A percentile compares a stretch with the other conserved stretches of the same genome.
These are phyloP conservation scores for Termitomyces heimii DNA, from an alignment of 768 basidiomycete species.

Conservation along the genomic window DNA sequence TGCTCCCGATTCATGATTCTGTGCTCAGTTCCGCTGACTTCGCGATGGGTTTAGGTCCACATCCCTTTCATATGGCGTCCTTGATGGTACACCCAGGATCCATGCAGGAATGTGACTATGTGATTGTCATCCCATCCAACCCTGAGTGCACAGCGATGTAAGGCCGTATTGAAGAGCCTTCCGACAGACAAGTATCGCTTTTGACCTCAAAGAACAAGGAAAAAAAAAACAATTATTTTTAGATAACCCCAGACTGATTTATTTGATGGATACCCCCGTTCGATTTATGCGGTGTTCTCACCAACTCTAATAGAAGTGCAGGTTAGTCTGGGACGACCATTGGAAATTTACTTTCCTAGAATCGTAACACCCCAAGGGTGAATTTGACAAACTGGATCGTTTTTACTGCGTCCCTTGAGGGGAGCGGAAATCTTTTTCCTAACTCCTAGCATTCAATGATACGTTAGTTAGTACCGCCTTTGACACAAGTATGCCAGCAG, in stretches of 20 bases:
- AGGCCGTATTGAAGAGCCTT: background rate
- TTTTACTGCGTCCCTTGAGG: conserved; percentile 3
- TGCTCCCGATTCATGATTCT: background rate
- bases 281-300: background rate
- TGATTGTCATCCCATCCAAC: background rate
- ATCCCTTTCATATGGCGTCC: background rate
- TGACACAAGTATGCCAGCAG: background rate
- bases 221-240: background rate
- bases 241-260: conserved; percentile 8
- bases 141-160: background rate
- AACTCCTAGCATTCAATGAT: no score
- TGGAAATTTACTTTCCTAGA: background rate
- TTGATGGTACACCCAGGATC: background rate
- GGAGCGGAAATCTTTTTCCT: background rate
- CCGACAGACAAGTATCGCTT: background rate
- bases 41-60: background rate
- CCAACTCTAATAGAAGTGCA: background rate
- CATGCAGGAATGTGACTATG: background rate
- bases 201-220: background rate
- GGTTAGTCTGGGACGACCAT: background rate
- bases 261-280: conserved; percentile 6
- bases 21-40: conserved; percentile 1
- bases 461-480: no score
- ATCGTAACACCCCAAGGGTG: background rate
- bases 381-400: background rate